phyloP scores from a whole-genome alignment of 768 basidiomycete genomes.

The Leccinum barrowsii region DNA sequence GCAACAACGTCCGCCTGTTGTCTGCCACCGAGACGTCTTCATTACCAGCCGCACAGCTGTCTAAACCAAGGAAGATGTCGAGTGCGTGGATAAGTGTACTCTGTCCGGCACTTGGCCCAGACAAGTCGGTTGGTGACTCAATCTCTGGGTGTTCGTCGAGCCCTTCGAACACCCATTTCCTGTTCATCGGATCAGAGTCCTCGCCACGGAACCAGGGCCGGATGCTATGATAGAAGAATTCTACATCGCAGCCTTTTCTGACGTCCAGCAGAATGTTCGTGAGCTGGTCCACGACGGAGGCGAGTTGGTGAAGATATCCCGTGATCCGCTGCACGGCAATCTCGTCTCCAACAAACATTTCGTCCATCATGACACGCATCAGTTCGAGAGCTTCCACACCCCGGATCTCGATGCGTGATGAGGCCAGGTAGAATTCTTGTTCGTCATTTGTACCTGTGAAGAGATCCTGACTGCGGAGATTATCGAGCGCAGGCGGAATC shows the following conservation, averaged over 20 bases:
- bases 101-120: conserved; percentile 82
- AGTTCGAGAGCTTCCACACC: conserved; percentile 83
- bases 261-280: conserved; percentile 58
- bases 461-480: conserved; percentile 59
- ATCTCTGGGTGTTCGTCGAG: conserved; percentile 45
- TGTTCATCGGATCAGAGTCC: conserved; percentile 44
- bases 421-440: conserved; percentile 82
- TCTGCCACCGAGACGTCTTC: conserved; percentile 4
- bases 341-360: conserved; percentile 74
- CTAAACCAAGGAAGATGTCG: conserved; percentile 69
- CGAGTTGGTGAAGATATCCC: conserved; percentile 60
- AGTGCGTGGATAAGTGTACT: conserved; percentile 61
- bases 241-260: conserved; percentile 67
- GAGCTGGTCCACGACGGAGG: conserved; percentile 62
- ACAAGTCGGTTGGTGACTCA: conserved; percentile 49
- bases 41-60: conserved; percentile 35
- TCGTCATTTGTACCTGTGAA: conserved; percentile 84
- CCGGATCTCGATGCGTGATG: conserved; percentile 80
- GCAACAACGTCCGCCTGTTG: conserved; percentile 46
- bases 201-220: conserved; percentile 81
- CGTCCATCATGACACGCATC: conserved; percentile 85
- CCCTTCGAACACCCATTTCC: conserved; percentile 61
- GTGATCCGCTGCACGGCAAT: conserved; percentile 62
- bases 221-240: conserved; percentile 65
- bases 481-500: conserved; percentile 43